Evolutionary conservation across 768 basidiomycete genomes (phyloP), one percentile per base, ranked within the genome.

Genomic region (Pleurotus giganteus): DNA sequence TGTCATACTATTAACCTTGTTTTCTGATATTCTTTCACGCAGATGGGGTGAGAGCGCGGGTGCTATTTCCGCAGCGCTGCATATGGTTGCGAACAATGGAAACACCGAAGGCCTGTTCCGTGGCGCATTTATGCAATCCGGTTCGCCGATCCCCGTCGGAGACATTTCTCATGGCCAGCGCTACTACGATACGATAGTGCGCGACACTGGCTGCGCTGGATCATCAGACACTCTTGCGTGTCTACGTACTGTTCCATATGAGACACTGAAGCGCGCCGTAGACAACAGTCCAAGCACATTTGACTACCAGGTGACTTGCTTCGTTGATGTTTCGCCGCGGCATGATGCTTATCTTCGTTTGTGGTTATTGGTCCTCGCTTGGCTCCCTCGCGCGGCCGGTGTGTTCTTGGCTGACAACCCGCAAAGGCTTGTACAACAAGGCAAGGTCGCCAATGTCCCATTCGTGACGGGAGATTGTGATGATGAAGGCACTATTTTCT

Each of bases 11-110:
- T 43, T 13, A 3, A 1, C 17, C 47, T 4, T 34, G 29, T 9
- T 21, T n/a, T 29, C 23, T 1, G 55, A 54, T 7, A 17, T 52
- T 42, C 47, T 15, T 55, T n/a, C n/a, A n/a, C 15, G 23, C 21
- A 79, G 79, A 28, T 80, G 76, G 70, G 84, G 84, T 12, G 74
- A 83, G 64, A 77, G 75, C 4, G 81, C 84, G 0, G 85, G 84
- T 2, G 81, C 83, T 2, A 77, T 82, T 43, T 77, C 77, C 41
- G 77, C 76, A 7, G 66, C 74, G 3, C 58, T 80, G 27, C 81
- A 84, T 8, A 78, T 80, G 73, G 50, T 81, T 5, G 67, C 74
- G 31, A 77, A 78, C 57, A 67, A 64, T 4, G 79, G 77, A 2
- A 58, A 79, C 49, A 68, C 63, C n/a, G 75, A 77, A 52, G 74